Evolutionary conservation across 73 alveolate genomes (phyloP).

Genomic region (Paramecium bursaria): DNA sequence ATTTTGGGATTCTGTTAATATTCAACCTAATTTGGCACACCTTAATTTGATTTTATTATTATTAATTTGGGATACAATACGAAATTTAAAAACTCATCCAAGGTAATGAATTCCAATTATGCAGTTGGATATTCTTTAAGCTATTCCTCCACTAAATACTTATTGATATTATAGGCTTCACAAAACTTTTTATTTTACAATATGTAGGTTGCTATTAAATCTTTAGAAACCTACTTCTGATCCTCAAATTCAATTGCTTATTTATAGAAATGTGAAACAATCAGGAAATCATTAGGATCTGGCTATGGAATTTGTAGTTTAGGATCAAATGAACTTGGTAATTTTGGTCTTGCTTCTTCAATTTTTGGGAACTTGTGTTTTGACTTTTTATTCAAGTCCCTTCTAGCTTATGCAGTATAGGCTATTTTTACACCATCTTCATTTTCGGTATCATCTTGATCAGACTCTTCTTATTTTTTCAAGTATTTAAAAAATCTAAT

Average conservation of each 20-base stretch:
- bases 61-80: slow-evolving; percentile 20
- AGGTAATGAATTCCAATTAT: slow-evolving; percentile 6
- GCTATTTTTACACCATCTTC: slow-evolving; percentile 26
- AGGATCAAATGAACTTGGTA: slow-evolving; percentile 28
- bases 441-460: neutral
- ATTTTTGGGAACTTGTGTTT: neutral
- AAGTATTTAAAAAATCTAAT: slow-evolving; percentile 39
- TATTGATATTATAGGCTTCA: slow-evolving; percentile 34
- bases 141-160: slow-evolving; percentile 8
- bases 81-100: slow-evolving; percentile 40
- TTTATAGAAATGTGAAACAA: slow-evolving; percentile 52
- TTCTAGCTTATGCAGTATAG: slow-evolving; percentile 10
- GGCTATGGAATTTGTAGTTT: slow-evolving; percentile 5
- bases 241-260: slow-evolving; percentile 5
- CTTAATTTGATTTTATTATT: neutral
- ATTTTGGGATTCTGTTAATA: neutral
- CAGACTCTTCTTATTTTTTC: neutral
- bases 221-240: neutral
- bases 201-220: too few relatives aligned
- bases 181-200: neutral
- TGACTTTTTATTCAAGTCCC: slow-evolving; percentile 30
- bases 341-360: neutral
- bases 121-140: slow-evolving; percentile 31
- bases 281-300: slow-evolving; percentile 44
- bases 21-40: neutral